A percentile compares a stretch with the other conserved stretches of the same genome.
Conservation (phyloP, 106 monocot species). For the Triglochin maritima region DNA sequence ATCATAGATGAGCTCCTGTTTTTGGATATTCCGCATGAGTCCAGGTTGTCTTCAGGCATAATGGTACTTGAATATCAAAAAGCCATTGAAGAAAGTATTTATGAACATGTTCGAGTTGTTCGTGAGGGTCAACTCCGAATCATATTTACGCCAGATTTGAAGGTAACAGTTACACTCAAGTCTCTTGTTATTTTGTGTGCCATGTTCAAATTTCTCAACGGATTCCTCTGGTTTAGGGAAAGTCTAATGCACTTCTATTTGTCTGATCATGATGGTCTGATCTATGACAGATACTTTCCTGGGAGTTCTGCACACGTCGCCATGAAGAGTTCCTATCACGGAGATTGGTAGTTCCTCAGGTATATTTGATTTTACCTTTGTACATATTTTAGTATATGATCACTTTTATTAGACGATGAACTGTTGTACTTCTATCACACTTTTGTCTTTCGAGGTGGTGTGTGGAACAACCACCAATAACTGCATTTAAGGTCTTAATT, state of each 20-base stretch:
- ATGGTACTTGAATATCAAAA: slow-evolving; percentile 87
- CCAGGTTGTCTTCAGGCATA: slow-evolving; percentile 45
- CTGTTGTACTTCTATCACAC: no score
- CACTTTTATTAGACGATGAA: no score
- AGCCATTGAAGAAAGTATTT: slow-evolving; percentile 79
- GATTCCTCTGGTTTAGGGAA: no score
- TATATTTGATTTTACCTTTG: slow-evolving; percentile 6
- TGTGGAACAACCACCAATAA: no score
- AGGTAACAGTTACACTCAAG: slow-evolving; percentile 29
- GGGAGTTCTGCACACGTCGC: slow-evolving; percentile 87
- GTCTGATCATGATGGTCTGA: no score
- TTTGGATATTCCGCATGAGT: slow-evolving; percentile 76
- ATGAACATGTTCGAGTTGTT: slow-evolving; percentile 81
- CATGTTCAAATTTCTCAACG: no score
- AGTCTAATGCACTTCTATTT: no score
- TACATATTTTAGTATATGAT: no score
- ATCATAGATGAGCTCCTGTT: slow-evolving; percentile 72
- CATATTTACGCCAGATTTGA: slow-evolving; percentile 81
- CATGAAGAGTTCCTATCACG: slow-evolving; percentile 90
- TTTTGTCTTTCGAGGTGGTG: no score
- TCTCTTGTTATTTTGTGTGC: no score
- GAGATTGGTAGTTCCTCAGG: slow-evolving; percentile 83
- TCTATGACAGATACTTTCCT: slow-evolving; percentile 64
- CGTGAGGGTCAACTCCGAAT: slow-evolving; percentile 85
- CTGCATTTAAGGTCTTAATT: no score